These are phyloP conservation scores for Calocybe indica DNA, from an alignment of 768 basidiomycete genomes.

Conservation along the genomic window DNA sequence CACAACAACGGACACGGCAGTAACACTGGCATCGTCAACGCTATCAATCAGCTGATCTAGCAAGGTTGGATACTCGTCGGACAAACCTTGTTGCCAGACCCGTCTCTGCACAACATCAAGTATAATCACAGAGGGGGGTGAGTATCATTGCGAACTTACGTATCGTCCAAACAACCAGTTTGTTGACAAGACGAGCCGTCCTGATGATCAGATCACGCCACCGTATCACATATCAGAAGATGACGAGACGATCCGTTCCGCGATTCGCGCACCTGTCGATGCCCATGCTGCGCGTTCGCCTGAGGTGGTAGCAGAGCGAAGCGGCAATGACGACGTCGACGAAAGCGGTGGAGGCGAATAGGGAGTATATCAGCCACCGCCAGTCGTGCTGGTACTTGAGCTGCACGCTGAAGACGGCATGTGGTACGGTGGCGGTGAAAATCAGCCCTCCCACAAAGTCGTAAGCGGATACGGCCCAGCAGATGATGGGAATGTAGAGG, in stretches of 20 bases:
- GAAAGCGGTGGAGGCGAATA: neutral
- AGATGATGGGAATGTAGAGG: neutral
- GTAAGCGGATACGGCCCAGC: neutral
- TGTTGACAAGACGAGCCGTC: neutral
- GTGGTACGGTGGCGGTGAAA: neutral
- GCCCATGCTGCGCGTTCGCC: neutral
- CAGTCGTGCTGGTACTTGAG: neutral
- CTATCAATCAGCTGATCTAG: neutral
- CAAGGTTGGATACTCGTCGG: neutral
- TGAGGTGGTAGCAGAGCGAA: neutral
- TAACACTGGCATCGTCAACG: neutral
- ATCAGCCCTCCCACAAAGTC: neutral
- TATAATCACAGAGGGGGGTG: too few species aligned
- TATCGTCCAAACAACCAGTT: constrained; percentile 1
- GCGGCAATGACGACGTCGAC: neutral
- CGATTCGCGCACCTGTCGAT: neutral
- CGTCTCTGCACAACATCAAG: too few species aligned
- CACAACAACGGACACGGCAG: neutral
- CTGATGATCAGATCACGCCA: neutral
- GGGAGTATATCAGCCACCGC: neutral
- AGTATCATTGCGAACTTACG: neutral
- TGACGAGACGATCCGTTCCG: too few species aligned
- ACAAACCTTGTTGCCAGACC: neutral
- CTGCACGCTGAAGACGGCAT: neutral
- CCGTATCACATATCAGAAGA: neutral